Evolutionary conservation across 768 basidiomycete species (phyloP), one percentile per base, ranked within the genome.

Genomic region (Cystofilobasidium ferigula): DNA sequence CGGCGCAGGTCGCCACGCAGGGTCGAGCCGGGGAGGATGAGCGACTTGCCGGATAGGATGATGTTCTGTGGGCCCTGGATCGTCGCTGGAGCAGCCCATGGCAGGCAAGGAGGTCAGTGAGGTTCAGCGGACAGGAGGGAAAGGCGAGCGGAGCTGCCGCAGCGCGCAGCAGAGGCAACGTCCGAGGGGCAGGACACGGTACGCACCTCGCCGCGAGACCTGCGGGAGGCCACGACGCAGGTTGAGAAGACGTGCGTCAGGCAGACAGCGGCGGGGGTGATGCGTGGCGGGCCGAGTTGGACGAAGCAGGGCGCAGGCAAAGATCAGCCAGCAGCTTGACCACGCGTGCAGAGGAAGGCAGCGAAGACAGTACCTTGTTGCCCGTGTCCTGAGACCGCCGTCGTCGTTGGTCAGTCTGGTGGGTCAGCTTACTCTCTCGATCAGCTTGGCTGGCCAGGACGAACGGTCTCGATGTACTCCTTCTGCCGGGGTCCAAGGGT

Each of bases 341-440:
- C 28, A 32, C 16, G 56, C 36, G 32, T 32, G 56, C 30, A 12
- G 35, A 36, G 28, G 6, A 36, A 13, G 32, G 24, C n/a, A 58
- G 14, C n/a, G 28, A 16, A 40, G 12, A n/a, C 42, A n/a, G 38
- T 51, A 97, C 93, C 76, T 94, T 94, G 80, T 98, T 94, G 53
- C 89, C 90, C 69, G 90, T 93, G 74, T 93, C 91, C 89, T 92
- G 75, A n/a, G n/a, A n/a, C n/a, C n/a, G n/a, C n/a, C n/a, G n/a
- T n/a, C n/a, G n/a, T n/a, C n/a, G n/a, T n/a, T n/a, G n/a, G n/a
- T n/a, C n/a, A n/a, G n/a, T n/a, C n/a, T n/a, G n/a, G n/a, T n/a
- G n/a, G n/a, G n/a, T n/a, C n/a, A n/a, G n/a, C n/a, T n/a, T n/a
- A n/a, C n/a, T n/a, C n/a, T n/a, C n/a, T n/a, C n/a, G n/a, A n/a